phyloP scores from a whole-genome alignment of 179 eudicot species.

The Drosera spatulata region DNA sequence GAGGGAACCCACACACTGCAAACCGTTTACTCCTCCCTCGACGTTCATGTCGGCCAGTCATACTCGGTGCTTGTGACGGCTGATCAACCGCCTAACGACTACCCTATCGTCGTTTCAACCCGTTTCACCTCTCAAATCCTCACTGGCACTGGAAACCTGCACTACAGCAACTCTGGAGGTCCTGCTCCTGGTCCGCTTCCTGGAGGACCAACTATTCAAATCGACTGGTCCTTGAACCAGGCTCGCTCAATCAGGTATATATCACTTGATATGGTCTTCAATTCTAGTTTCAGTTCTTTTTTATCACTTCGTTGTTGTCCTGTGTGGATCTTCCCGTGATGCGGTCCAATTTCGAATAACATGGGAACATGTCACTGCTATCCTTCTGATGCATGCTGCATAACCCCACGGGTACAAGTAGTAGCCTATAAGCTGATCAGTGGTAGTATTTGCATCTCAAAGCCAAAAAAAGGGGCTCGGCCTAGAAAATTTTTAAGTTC shows the following conservation, averaged over 20 bases:
- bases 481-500: no score
- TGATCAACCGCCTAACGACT: slow-evolving; percentile 71
- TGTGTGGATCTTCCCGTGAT: no score
- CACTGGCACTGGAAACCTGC: slow-evolving; percentile 45
- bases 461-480: no score
- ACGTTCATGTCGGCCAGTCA: slow-evolving; percentile 83
- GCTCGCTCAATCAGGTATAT: slow-evolving; percentile 16
- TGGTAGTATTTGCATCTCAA: slow-evolving; percentile 9
- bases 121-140: slow-evolving; percentile 62
- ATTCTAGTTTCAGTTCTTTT: no score
- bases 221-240: slow-evolving; percentile 9
- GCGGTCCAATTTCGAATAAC: no score
- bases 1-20: slow-evolving; percentile 95
- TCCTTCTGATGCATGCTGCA: no score
- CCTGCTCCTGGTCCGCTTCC: slow-evolving; percentile 5
- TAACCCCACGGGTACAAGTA: no score
- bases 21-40: slow-evolving; percentile 69
- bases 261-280: slow-evolving; percentile 62
- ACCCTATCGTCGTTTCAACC: slow-evolving; percentile 64
- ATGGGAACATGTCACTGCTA: no score
- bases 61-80: slow-evolving; percentile 84
- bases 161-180: slow-evolving; percentile 20
- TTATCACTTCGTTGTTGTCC: no score
- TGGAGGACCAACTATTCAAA: slow-evolving; percentile 6
- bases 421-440: no score